phyloP scores from a whole-genome alignment of 2,329 filamentous ascomycete species.

The Stagonosporopsis vannaccii region DNA sequence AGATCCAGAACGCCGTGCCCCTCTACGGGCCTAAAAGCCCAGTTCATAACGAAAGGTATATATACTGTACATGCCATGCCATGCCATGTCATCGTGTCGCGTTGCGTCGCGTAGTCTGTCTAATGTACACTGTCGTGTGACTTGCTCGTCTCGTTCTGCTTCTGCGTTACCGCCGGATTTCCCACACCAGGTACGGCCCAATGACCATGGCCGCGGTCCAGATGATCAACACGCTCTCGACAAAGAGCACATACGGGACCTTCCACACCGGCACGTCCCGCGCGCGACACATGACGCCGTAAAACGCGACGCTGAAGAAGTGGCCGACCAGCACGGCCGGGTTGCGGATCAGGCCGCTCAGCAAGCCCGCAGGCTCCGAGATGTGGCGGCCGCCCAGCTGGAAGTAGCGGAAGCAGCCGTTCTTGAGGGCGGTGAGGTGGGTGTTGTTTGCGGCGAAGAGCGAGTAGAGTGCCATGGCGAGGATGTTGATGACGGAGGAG shows the following conservation, averaged over 20 bases:
- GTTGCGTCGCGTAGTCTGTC: background rate
- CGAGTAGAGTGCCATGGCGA: conserved; percentile 91
- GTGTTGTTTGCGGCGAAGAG: conserved; percentile 81
- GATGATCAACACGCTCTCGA: conserved; percentile 73
- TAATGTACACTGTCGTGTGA: background rate
- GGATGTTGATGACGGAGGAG: conserved; percentile 91
- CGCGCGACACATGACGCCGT: conserved; percentile 78
- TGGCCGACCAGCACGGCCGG: conserved; percentile 85
- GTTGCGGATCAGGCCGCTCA: conserved; percentile 80
- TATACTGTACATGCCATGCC: conserved; percentile 2
- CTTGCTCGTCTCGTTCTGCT: background rate
- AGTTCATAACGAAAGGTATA: background rate
- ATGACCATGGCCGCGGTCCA: conserved; percentile 85
- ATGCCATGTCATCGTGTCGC: conserved; percentile 3
- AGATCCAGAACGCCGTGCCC: too few species aligned
- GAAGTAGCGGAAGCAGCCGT: conserved; percentile 94
- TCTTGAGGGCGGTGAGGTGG: conserved; percentile 76
- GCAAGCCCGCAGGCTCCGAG: conserved; percentile 79
- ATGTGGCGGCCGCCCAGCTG: conserved; percentile 73
- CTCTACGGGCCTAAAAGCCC: conserved; percentile 40
- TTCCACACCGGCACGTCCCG: conserved; percentile 54
- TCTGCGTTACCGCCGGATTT: conserved; percentile 57
- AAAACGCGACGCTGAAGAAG: conserved; percentile 92
- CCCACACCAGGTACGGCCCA: conserved; percentile 78
- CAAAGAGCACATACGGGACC: conserved; percentile 61